Percentiles rank a stretch among this genome's conserved stretches.
These are phyloP conservation scores for Colletotrichum sp. DNA, from an alignment of 2,329 filamentous ascomycete genomes.

Conservation along the genomic window DNA sequence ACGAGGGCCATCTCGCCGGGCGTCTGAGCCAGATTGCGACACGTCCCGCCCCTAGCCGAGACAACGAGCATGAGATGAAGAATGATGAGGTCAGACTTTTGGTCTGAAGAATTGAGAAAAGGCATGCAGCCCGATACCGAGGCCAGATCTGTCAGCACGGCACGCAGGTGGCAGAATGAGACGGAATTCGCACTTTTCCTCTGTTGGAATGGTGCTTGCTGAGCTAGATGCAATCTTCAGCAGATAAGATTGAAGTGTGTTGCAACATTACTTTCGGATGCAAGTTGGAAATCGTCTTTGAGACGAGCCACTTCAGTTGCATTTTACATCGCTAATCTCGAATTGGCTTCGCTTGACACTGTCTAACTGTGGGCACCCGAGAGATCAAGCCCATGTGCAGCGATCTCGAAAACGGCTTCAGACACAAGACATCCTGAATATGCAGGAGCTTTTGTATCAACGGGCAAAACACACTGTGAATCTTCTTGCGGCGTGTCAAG, in stretches of 20 bases:
- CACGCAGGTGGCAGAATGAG: not conserved
- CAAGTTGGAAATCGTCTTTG: not conserved
- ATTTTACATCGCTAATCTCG: not conserved
- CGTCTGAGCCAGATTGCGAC: not conserved
- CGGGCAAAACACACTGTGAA: not conserved
- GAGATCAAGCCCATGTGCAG: not conserved
- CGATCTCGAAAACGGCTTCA: not conserved
- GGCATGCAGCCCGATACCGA: not conserved
- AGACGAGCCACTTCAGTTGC: not conserved
- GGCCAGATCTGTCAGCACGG: not conserved
- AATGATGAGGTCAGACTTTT: not conserved
- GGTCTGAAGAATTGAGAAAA: not conserved
- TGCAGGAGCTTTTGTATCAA: not conserved
- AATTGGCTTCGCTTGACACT: not conserved
- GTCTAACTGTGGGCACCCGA: not conserved
- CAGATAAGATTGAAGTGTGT: not conserved
- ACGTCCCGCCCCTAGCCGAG: constrained; percentile 1
- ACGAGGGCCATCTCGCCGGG: not conserved
- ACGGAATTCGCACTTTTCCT: not conserved
- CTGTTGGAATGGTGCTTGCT: not conserved
- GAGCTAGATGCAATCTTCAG: not conserved
- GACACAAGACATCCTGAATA: not conserved
- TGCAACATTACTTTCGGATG: not conserved
- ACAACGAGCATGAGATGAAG: constrained; percentile 2
- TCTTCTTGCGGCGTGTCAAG: not conserved